Conservation (phyloP, 371 early-diverging fungal genomes). For the Dichotomocladium elegans region DNA sequence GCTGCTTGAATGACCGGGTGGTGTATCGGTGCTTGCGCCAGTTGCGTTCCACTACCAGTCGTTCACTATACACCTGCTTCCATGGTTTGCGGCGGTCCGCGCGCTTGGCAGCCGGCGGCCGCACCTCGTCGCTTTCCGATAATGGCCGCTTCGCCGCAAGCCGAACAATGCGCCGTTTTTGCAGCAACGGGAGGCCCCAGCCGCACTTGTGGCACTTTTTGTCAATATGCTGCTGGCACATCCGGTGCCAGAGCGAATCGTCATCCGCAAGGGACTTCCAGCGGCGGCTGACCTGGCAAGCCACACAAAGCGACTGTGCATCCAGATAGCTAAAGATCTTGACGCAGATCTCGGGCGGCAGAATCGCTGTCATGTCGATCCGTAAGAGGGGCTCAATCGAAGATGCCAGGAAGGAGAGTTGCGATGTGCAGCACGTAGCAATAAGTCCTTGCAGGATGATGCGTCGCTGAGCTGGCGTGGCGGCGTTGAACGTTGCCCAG, state of each 20-base stretch:
- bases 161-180: conserved; percentile 29
- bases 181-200: conserved; percentile 86
- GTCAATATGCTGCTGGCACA: conserved; percentile 96
- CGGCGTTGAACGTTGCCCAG: conserved; percentile 49
- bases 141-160: conserved; percentile 12
- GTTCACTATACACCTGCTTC: conserved; percentile 84
- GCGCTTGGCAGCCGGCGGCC: background rate
- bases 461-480: conserved; percentile 43
- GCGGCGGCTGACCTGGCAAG: conserved; percentile 75
- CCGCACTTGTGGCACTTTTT: conserved; percentile 93
- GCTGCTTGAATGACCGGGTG: conserved; percentile 27
- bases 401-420: conserved; percentile 36
- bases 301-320: conserved; percentile 85
- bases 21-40: conserved; percentile 72
- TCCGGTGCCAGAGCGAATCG: conserved; percentile 88
- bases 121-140: background rate
- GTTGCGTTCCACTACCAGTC: conserved; percentile 76
- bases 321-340: conserved; percentile 84
- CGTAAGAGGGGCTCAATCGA: conserved; percentile 34
- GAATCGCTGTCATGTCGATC: conserved; percentile 69
- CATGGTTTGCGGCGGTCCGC: conserved; percentile 47
- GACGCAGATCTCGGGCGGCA: conserved; percentile 78
- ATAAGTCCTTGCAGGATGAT: conserved; percentile 57
- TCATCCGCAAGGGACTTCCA: conserved; percentile 88
- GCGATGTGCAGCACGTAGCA: conserved; percentile 52